Base-by-base conservation (phyloP, 2,329 filamentous ascomycete genomes). In the Chaetomium strumarium region DNA sequence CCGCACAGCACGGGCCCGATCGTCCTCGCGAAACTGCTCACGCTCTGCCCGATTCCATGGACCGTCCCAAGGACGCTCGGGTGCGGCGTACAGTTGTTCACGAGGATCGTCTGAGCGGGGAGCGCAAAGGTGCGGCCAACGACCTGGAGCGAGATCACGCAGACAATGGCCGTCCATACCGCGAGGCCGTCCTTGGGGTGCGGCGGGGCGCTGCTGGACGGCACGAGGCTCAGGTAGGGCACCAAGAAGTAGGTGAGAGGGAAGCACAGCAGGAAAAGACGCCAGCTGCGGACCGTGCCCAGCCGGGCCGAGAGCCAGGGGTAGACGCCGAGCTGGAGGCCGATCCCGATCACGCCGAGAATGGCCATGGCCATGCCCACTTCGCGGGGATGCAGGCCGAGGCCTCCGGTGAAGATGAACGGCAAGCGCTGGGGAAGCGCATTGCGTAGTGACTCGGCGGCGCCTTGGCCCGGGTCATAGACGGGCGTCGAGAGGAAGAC, bases 291-390 rank as follows among this genome's bases (percentile, higher is more conserved):
- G 48, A 90, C 69, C 1, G 85, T 86, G 33, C 88, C 88, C 1
- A 89, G 76, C 2, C 77, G 77, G 2, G 75, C 72, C 43, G 87
- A 87, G 16, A 90, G 70, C 30, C 70, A 69, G 1, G 88, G 87
- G 64, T 91, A 92, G 10, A 89, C 70, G 46, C 86, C 72, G 11
- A 90, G 76, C 65, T 90, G 86, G 42, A 93, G 73, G 0, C 75
- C 71, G 36, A 93, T 85, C n/a, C 89, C 89, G 40, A 92, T 82
- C 45, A 80, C 69, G 9, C 88, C 89, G 14, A 93, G 77, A 47
- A 87, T 83, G 2, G 88, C 83, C 72, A 91, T 90, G 5, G 86
- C 86, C 40, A 88, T 71, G n/a, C 88, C 88, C 31, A 93, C 85
- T 2, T 80, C 78, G 1, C 79, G 76, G 0, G 87, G 83, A 0